Percentiles rank a stretch among this genome's conserved stretches.
Evolutionary conservation across 495 filamentous ascomycete genomes (phyloP).

Genomic region (Penicillium crystallinum): DNA sequence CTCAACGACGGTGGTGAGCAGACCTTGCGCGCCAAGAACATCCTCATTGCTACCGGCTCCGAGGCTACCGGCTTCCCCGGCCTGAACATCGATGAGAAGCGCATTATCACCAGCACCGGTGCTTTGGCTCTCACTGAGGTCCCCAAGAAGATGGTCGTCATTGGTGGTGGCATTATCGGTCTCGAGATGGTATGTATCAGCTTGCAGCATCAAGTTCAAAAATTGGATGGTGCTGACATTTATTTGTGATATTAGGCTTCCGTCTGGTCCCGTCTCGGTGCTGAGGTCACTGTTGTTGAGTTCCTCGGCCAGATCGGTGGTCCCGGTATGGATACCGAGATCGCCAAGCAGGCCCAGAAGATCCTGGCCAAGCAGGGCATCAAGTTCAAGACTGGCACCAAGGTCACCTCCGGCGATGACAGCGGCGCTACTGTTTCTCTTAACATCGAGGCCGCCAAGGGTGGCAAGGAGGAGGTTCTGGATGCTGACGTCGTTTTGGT

Average conservation of each 20-base stretch:
- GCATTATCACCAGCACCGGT: slow-evolving; percentile 92
- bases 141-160: slow-evolving; percentile 96
- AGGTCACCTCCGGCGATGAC: slow-evolving; percentile 82
- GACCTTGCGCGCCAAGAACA: slow-evolving; percentile 85
- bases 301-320: slow-evolving; percentile 95
- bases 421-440: slow-evolving; percentile 70
- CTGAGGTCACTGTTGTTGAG: slow-evolving; percentile 95
- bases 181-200: slow-evolving; percentile 75
- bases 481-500: slow-evolving; percentile 96
- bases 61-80: slow-evolving; percentile 96
- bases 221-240: not conserved
- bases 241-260: slow-evolving; percentile 55
- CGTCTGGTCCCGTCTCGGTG: slow-evolving; percentile 89
- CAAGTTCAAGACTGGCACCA: slow-evolving; percentile 96
- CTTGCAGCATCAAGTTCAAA: not conserved
- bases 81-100: slow-evolving; percentile 93
- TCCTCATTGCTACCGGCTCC: slow-evolving; percentile 91
- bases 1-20: slow-evolving; percentile 86
- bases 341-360: slow-evolving; percentile 89
- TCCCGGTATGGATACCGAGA: slow-evolving; percentile 94
- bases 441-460: slow-evolving; percentile 87
- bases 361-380: slow-evolving; percentile 94
- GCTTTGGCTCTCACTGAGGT: slow-evolving; percentile 84
- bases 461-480: slow-evolving; percentile 87
- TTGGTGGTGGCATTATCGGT: slow-evolving; percentile 97